Percentiles rank a stretch among this genome's conserved stretches.
Evolutionary conservation across 1,284 basidiomycete species (phyloP).

Genomic region (Exobasidium rhododendri): DNA sequence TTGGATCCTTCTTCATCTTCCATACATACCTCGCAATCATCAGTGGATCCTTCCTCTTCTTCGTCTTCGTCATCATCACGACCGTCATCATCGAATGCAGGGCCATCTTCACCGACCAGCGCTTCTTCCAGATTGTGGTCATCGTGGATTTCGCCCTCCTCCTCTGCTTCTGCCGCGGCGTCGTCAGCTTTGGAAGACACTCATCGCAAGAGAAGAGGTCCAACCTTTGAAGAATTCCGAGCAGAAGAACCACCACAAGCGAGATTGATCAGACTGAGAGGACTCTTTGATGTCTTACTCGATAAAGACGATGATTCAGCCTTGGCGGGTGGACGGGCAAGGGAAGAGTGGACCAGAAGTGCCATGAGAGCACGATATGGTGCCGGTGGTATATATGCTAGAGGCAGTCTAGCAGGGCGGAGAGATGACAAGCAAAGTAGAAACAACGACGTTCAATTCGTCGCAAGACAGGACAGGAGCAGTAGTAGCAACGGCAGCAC

Average conservation of each 20-base stretch:
- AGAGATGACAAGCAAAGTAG: constrained; percentile 7
- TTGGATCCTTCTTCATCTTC: background rate
- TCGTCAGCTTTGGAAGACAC: constrained; percentile 11
- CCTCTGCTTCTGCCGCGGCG: constrained; percentile 14
- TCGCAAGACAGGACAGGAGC: constrained; percentile 8
- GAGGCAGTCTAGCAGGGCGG: constrained; percentile 36
- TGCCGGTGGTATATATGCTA: constrained; percentile 44
- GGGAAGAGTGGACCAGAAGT: constrained; percentile 50
- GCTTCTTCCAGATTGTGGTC: constrained; percentile 16
- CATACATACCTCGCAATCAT: background rate
- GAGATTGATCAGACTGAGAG: constrained; percentile 48
- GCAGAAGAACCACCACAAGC: constrained; percentile 53
- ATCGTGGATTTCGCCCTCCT: constrained; percentile 14
- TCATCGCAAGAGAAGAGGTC: constrained; percentile 11
- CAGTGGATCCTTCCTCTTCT: background rate
- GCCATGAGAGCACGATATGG: constrained; percentile 49
- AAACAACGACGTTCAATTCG: constrained; percentile 1
- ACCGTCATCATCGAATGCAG: background rate
- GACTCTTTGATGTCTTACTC: constrained; percentile 50
- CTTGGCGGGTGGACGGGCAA: constrained; percentile 48
- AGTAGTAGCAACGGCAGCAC: background rate
- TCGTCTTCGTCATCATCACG: too few relatives aligned
- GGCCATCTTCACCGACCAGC: constrained; percentile 9
- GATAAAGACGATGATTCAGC: constrained; percentile 47
- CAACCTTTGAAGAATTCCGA: constrained; percentile 47